These are phyloP conservation scores for Penstemon eatonii DNA, from an alignment of 257 asterid genomes.

Conservation along the genomic window DNA sequence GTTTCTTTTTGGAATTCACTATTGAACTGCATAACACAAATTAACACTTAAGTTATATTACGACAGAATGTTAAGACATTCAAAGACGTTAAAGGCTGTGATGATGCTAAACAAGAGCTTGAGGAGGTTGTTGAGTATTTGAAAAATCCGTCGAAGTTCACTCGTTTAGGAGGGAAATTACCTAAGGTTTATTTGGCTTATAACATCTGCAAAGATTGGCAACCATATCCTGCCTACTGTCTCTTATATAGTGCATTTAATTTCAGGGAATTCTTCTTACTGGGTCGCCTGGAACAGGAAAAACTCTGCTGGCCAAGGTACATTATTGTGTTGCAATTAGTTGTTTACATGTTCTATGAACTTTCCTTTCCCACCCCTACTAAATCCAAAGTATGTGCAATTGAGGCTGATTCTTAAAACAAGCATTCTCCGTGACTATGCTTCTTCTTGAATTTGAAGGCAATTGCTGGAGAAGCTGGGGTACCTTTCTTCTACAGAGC, in stretches of 20 bases:
- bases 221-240: slow-evolving; percentile 12
- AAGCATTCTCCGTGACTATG: slow-evolving; percentile 6
- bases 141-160: slow-evolving; percentile 84
- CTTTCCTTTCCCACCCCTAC: slow-evolving; percentile 15
- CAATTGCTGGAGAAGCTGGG: slow-evolving; percentile 99
- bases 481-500: slow-evolving; percentile 97
- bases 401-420: slow-evolving; percentile 8
- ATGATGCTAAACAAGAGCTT: slow-evolving; percentile 99
- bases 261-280: slow-evolving; percentile 96
- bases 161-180: slow-evolving; percentile 92
- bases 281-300: slow-evolving; percentile 99
- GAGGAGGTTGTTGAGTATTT: slow-evolving; percentile 99
- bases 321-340: slow-evolving; percentile 16
- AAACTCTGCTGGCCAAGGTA: slow-evolving; percentile 96
- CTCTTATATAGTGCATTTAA: slow-evolving; percentile 21
- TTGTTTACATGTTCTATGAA: not conserved
- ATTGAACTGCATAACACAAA: not conserved
- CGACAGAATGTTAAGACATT: slow-evolving; percentile 94
- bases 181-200: slow-evolving; percentile 72
- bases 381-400: slow-evolving; percentile 13
- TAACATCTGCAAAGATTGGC: slow-evolving; percentile 3
- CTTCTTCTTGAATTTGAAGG: slow-evolving; percentile 56
- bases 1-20: slow-evolving; percentile 1
- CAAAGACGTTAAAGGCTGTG: slow-evolving; percentile 98
- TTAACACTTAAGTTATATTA: slow-evolving; percentile 26